phyloP scores from a whole-genome alignment of 2,329 filamentous ascomycete genomes.

The Xylaria sp. region DNA sequence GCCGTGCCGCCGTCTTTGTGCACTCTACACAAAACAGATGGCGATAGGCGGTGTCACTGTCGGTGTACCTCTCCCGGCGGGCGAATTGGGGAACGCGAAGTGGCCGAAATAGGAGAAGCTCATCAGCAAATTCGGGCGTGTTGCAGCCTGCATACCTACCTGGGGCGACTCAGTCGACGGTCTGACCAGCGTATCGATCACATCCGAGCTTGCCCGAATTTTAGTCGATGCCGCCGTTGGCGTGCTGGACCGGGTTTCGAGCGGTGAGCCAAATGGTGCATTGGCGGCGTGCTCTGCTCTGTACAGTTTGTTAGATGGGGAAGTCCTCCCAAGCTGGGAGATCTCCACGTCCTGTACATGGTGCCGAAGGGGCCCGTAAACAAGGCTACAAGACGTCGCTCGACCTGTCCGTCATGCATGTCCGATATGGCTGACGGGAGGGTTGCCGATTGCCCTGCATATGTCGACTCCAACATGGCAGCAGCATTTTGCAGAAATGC shows the following conservation, averaged over 20 bases:
- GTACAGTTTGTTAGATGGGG: constrained; percentile 36
- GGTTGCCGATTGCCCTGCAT: constrained; percentile 37
- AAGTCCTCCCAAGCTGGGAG: constrained; percentile 29
- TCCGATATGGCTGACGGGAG: constrained; percentile 32
- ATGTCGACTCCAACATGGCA: constrained; percentile 33
- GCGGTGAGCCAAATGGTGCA: constrained; percentile 35
- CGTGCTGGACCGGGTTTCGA: constrained; percentile 30
- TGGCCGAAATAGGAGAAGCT: constrained; percentile 29
- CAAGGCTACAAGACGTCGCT: constrained; percentile 36
- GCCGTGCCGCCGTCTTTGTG: constrained; percentile 3
- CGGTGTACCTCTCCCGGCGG: constrained; percentile 6
- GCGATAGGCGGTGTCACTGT: constrained; percentile 29
- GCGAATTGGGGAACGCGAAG: constrained; percentile 12
- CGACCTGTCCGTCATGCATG: constrained; percentile 30
- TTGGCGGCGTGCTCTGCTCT: constrained; percentile 22
- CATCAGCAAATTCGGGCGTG: constrained; percentile 11
- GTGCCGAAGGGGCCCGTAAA: constrained; percentile 33
- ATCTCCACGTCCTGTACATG: constrained; percentile 28
- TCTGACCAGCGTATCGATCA: constrained; percentile 21
- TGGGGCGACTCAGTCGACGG: constrained; percentile 1
- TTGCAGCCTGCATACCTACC: constrained; percentile 17
- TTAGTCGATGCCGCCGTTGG: constrained; percentile 36
- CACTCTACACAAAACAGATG: neutral
- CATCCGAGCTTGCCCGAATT: constrained; percentile 21
- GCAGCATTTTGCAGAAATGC: constrained; percentile 35